Conservation (phyloP, 768 basidiomycete genomes). For the Pluteus cervinus region DNA sequence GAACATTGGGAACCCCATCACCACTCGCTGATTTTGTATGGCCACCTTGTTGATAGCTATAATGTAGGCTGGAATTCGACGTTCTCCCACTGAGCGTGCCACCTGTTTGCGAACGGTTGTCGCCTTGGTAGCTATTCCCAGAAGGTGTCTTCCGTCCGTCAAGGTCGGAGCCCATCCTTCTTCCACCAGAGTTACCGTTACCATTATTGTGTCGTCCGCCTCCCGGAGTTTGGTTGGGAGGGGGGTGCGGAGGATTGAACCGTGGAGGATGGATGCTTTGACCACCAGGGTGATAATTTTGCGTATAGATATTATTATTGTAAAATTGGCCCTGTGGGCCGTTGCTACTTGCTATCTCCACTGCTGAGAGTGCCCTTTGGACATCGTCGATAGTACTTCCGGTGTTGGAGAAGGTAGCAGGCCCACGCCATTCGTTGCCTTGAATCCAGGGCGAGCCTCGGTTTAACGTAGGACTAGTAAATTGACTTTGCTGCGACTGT, state of each 20-base stretch:
- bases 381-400: conserved; percentile 63
- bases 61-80: conserved; percentile 68
- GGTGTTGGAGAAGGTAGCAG: conserved; percentile 22
- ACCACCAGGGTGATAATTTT: conserved; percentile 34
- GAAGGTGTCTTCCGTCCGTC: conserved; percentile 61
- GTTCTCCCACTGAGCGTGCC: conserved; percentile 46
- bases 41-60: conserved; percentile 47
- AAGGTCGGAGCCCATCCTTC: conserved; percentile 57
- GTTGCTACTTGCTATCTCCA: conserved; percentile 59
- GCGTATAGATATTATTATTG: conserved; percentile 18
- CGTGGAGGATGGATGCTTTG: conserved; percentile 64
- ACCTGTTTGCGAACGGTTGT: conserved; percentile 41
- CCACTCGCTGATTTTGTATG: conserved; percentile 26
- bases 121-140: conserved; percentile 33
- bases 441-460: conserved; percentile 65
- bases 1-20: conserved; percentile 53
- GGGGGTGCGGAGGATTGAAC: conserved; percentile 52
- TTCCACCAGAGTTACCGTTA: conserved; percentile 27
- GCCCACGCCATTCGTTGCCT: conserved; percentile 54
- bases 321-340: no score
- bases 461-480: conserved; percentile 53
- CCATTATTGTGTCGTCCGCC: conserved; percentile 30
- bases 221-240: conserved; percentile 37
- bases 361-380: conserved; percentile 60
- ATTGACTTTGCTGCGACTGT: conserved; percentile 34